Evolutionary conservation across 1,139 yeast species (phyloP).

Genomic region (Candida labiduridarum): DNA sequence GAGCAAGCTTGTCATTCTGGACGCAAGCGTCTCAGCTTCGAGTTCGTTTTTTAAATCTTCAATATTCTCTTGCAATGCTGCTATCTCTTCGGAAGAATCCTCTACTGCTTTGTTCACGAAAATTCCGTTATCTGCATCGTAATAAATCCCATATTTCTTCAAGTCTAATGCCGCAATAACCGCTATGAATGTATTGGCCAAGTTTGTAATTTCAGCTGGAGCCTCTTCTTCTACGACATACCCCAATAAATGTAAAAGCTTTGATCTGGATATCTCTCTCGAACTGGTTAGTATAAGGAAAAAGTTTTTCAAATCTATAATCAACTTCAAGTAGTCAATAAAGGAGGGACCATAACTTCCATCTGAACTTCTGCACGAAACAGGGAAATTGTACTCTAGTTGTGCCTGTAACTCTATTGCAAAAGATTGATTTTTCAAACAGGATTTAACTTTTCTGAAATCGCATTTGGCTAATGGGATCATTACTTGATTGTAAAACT

Average conservation of each 20-base stretch:
- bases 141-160: conserved; percentile 33
- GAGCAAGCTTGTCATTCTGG: conserved; percentile 27
- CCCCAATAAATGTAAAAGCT: conserved; percentile 30
- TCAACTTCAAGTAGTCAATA: conserved; percentile 22
- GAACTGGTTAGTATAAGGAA: conserved; percentile 30
- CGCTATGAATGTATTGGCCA: conserved; percentile 21
- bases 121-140: conserved; percentile 23
- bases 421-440: conserved; percentile 15
- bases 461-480: conserved; percentile 21
- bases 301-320: conserved; percentile 34
- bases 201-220: conserved; percentile 14
- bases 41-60: conserved; percentile 25
- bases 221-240: conserved; percentile 16
- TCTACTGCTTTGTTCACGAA: conserved; percentile 23
- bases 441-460: conserved; percentile 17
- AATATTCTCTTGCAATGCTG: conserved; percentile 18
- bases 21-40: conserved; percentile 31
- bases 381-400: conserved; percentile 29
- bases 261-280: conserved; percentile 23
- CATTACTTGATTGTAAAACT: conserved; percentile 21
- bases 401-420: conserved; percentile 15
- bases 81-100: conserved; percentile 10
- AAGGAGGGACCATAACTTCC: conserved; percentile 19
- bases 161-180: conserved; percentile 29
- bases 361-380: conserved; percentile 7